phyloP scores from a whole-genome alignment of 2,329 filamentous ascomycete genomes.

The Coleophoma crateriformis region DNA sequence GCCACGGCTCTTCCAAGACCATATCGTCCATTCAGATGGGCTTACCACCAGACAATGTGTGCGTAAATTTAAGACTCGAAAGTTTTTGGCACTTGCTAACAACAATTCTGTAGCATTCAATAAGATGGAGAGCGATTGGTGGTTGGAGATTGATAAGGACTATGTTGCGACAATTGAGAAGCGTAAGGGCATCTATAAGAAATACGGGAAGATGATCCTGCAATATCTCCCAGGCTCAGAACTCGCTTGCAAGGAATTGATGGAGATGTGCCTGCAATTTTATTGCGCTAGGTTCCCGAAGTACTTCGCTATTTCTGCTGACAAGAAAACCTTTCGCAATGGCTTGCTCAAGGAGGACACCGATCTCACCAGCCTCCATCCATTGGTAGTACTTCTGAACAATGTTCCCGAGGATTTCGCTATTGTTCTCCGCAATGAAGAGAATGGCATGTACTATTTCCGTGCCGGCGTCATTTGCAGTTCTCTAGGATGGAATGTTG shows the following conservation, averaged over 20 bases:
- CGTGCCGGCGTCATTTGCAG: conserved; percentile 75
- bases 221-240: conserved; percentile 69
- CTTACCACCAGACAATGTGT: conserved; percentile 91
- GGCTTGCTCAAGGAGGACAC: conserved; percentile 57
- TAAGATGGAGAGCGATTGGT: conserved; percentile 78
- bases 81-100: background rate
- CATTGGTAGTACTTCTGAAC: conserved; percentile 65
- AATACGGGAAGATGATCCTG: conserved; percentile 60
- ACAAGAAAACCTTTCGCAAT: conserved; percentile 60
- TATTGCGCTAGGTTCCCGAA: conserved; percentile 72
- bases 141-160: conserved; percentile 78
- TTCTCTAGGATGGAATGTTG: conserved; percentile 73
- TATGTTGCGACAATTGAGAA: conserved; percentile 65
- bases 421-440: conserved; percentile 65
- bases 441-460: conserved; percentile 67
- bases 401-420: conserved; percentile 84
- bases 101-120: conserved; percentile 52
- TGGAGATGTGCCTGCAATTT: conserved; percentile 83
- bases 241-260: conserved; percentile 75
- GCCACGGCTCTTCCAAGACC: conserved; percentile 64
- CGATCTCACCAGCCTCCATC: conserved; percentile 54
- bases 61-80: conserved; percentile 29
- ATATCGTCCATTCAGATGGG: conserved; percentile 78
- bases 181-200: conserved; percentile 57
- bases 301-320: conserved; percentile 56